Base-by-base conservation (phyloP, 2,329 filamentous ascomycete genomes). In the Alternaria postmessia region DNA sequence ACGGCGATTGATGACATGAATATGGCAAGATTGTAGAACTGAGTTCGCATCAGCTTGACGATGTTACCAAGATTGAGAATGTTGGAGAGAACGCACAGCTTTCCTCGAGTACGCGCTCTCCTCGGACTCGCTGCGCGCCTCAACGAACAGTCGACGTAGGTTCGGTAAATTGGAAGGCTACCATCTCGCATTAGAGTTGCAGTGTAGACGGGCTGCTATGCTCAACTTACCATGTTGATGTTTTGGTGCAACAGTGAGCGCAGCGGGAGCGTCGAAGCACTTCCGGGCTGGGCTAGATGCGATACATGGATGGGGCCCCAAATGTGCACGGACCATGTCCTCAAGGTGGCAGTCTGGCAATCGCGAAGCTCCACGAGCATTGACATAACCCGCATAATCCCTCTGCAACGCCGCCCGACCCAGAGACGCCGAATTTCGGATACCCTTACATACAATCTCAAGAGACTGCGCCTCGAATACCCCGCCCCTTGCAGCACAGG, bases 11-110 rank as follows among this genome's bases (percentile, higher is more conserved):
- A 97, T 24, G 94, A 95, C 85, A 99, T 94, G 82, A 98, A 99
- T 2, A 98, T 84, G 1, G 97, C 93, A 0, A 96, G 88, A 74
- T 99, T 98, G 81, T 99, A 99, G 79, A 99, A 99, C 95, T 97
- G 72, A 38, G 9, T 28, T 26, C 12, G 4, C 8, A 18, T 60
- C 6, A 60, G 43, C 52, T 30, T 26, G 24, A 28, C 5, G 8
- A 16, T 18, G 20, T 43, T 3, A 20, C 24, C 34, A 26, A 49
- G 20, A 18, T 18, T 30, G 38, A 24, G 8, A 26, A 38, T 20
- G 20, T 7, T 22, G 14, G 44, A n/a, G 24, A 18, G 24, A 34
- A 57, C 91, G 75, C 82, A 97, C 95, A 53, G 95, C 95, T 80
- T 90, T 96, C 68, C 95, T 86, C 14, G 95, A 98, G 69, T 98